Evolutionary conservation across 176 grass and related monocot species (phyloP), one percentile per base, ranked within the genome.

Genomic region (Rhipidocladum racemiflorum): DNA sequence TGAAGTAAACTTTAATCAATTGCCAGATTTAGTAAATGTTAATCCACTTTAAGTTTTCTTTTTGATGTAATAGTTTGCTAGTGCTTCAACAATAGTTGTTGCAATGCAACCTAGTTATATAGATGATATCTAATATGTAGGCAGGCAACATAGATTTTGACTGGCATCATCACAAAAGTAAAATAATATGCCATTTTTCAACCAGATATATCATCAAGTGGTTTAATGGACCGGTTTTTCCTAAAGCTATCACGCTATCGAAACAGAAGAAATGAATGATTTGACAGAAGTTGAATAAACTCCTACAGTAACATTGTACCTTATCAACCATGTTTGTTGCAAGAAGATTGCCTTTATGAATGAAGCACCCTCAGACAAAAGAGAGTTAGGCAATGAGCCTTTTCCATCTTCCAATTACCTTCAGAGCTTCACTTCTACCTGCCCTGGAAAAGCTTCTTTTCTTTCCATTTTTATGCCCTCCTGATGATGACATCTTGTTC

Each of bases 381-480:
- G 16, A 49, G 38, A 16, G 51, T 45, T 89, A 70, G 56, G 72
- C 76, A 76, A 9, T 55, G 70, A 70, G 25, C 61, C 30, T 76
- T 85, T 89, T 63, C 59, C 70, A 64, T 60, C 77, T 75, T 48
- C 64, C 72, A 89, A 77, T 85, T 82, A 44, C 65, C 36, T 76
- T 14, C 6, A 46, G 78, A 65, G 72, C 72, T 72, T 90, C 83
- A 61, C n/a, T 83, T 74, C 66, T 86, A 89, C 70, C 70, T 75
- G 40, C 66, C 80, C 67, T 27, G 62, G 59, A 44, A 90, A 86
- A 83, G 73, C 48, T 57, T 43, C 59, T 48, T 48, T 59, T 68
- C 79, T 86, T 86, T 90, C 44, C 67, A 54, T 28, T n/a, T 48
- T 81, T 72, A 82, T 83, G 40, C 57, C 79, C 61, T 73, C 54